Conservation (phyloP, 2,329 filamentous ascomycete species). For the Coniochaeta sp. region DNA sequence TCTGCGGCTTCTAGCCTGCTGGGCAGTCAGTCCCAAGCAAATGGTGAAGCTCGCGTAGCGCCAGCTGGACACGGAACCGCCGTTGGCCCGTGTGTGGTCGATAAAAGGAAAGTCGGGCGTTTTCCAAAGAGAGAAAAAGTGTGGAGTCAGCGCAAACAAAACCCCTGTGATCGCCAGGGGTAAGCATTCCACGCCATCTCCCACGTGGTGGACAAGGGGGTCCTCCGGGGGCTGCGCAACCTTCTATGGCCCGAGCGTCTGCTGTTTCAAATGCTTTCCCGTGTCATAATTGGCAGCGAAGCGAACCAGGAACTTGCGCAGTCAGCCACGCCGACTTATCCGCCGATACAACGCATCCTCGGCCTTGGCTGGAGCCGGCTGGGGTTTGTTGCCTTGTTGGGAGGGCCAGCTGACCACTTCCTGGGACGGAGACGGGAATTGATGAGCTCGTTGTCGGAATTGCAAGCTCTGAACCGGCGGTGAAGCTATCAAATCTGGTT, state of each 20-base stretch:
- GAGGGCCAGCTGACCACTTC: background rate
- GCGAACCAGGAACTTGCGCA: background rate
- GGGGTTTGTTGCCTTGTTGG: background rate
- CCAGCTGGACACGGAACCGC: background rate
- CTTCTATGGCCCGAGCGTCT: background rate
- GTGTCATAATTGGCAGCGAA: background rate
- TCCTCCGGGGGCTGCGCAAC: background rate
- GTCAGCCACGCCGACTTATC: background rate
- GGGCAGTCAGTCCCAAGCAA: background rate
- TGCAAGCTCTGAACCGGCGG: background rate
- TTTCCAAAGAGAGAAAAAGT: background rate
- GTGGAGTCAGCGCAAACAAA: background rate
- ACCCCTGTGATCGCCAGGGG: background rate
- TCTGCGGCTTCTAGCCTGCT: background rate
- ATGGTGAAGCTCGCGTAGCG: background rate
- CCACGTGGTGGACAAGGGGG: background rate
- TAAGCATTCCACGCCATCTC: background rate
- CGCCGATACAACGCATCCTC: background rate
- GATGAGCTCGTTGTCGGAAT: background rate
- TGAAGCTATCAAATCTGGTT: background rate
- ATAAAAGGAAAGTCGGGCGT: background rate
- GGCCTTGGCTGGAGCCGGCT: background rate
- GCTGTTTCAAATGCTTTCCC: background rate
- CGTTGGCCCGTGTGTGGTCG: background rate
- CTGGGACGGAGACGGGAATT: background rate